phyloP scores from a whole-genome alignment of 2,329 filamentous ascomycete species.

The Chrysosporium queenslandicum region DNA sequence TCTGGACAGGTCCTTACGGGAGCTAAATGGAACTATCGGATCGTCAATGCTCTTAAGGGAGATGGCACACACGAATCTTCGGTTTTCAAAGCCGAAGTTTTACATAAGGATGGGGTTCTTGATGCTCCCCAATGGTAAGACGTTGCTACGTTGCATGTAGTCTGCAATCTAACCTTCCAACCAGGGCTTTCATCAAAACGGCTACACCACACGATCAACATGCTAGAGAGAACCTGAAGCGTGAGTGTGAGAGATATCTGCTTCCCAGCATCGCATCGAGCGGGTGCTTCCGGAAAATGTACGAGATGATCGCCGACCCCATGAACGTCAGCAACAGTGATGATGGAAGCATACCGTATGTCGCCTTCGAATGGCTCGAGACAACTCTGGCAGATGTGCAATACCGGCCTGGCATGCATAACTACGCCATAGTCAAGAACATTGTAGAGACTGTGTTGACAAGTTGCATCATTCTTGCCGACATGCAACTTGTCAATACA shows the following conservation, averaged over 20 bases:
- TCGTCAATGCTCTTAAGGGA: not conserved
- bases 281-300: slow-evolving; percentile 14
- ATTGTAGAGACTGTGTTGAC: slow-evolving; percentile 9
- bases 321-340: not conserved
- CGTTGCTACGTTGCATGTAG: slow-evolving; percentile 7
- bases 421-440: slow-evolving; percentile 5
- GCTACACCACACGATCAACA: slow-evolving; percentile 7
- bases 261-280: slow-evolving; percentile 4
- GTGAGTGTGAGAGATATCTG: slow-evolving; percentile 12
- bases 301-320: slow-evolving; percentile 7
- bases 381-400: slow-evolving; percentile 14
- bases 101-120: not conserved
- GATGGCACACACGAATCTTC: slow-evolving; percentile 8
- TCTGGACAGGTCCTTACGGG: not conserved
- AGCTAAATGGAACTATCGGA: not conserved
- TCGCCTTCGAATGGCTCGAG: slow-evolving; percentile 13
- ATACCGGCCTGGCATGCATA: slow-evolving; percentile 12
- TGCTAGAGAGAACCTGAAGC: slow-evolving; percentile 9
- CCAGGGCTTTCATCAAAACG: slow-evolving; percentile 14
- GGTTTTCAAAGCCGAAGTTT: slow-evolving; percentile 13
- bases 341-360: slow-evolving; percentile 1
- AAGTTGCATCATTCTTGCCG: slow-evolving; percentile 11
- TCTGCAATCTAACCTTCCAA: no score
- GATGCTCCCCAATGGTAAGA: slow-evolving; percentile 12
- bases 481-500: slow-evolving; percentile 12